Evolutionary conservation across 306 rosid species (phyloP).

Genomic region (Benincasa hispida): DNA sequence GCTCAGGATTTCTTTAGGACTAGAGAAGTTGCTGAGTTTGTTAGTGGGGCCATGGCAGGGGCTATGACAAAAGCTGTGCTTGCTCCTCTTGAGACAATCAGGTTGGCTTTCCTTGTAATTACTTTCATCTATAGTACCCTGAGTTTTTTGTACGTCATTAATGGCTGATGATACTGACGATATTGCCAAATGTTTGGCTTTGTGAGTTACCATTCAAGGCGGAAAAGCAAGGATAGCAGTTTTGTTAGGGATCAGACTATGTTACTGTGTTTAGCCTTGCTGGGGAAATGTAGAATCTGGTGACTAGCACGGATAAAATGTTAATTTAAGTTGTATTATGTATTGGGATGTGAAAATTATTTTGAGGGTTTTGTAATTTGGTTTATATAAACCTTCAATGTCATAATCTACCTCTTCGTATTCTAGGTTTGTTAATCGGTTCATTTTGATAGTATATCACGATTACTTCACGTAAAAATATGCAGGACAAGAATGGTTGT

Average conservation of each 20-base stretch:
- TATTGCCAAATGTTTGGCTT: not conserved
- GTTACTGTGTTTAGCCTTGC: not conserved
- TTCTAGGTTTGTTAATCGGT: not conserved
- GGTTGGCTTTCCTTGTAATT: slow-evolving; percentile 30
- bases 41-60: slow-evolving; percentile 88
- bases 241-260: not conserved
- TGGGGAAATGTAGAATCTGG: not conserved
- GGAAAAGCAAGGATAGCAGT: not conserved
- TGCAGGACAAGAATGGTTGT: slow-evolving; percentile 97
- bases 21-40: slow-evolving; percentile 78
- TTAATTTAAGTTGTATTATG: not conserved
- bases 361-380: not conserved
- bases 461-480: not conserved
- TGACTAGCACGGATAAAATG: not conserved
- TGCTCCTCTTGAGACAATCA: slow-evolving; percentile 96
- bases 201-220: not conserved
- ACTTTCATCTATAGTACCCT: not conserved
- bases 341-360: not conserved
- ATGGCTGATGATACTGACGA: not conserved
- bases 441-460: not conserved
- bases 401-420: not conserved
- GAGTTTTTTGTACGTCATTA: not conserved
- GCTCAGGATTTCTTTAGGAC: slow-evolving; percentile 49
- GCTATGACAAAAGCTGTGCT: slow-evolving; percentile 96
- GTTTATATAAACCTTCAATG: not conserved